phyloP scores from a whole-genome alignment of 768 basidiomycete genomes.

The Lanmaoa pseudosensibilis region DNA sequence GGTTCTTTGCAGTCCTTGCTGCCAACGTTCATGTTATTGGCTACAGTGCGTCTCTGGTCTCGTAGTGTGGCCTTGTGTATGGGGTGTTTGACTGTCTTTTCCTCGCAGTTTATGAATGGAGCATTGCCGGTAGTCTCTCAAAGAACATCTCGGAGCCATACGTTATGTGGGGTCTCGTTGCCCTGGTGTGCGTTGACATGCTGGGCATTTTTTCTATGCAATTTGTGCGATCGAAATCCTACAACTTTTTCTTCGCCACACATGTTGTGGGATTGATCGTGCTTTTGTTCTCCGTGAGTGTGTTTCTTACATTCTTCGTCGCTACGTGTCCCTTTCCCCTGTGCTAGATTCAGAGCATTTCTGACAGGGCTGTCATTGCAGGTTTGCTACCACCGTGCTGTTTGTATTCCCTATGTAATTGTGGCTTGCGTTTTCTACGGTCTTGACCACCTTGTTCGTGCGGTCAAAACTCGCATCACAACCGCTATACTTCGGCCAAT shows the following conservation, averaged over 20 bases:
- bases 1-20: conserved; percentile 53
- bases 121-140: conserved; percentile 42
- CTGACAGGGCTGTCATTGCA: conserved; percentile 9
- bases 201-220: conserved; percentile 63
- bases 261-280: conserved; percentile 59
- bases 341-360: background rate
- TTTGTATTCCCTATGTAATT: conserved; percentile 53
- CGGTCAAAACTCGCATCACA: conserved; percentile 64
- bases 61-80: background rate
- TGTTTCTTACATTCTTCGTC: background rate
- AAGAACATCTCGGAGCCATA: conserved; percentile 34
- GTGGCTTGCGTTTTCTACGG: conserved; percentile 50
- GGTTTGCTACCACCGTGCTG: conserved; percentile 53
- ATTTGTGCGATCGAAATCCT: conserved; percentile 54
- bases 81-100: background rate
- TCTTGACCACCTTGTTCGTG: conserved; percentile 59
- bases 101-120: conserved; percentile 58
- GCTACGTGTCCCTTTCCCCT: no score
- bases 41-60: conserved; percentile 43
- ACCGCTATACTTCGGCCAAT: conserved; percentile 61
- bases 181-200: conserved; percentile 49
- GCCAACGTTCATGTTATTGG: conserved; percentile 60
- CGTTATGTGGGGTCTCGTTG: conserved; percentile 52
- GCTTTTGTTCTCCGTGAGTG: conserved; percentile 57
- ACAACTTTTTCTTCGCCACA: conserved; percentile 63